Conservation (phyloP, 2,329 filamentous ascomycete genomes). For the Fusarium temperatum region DNA sequence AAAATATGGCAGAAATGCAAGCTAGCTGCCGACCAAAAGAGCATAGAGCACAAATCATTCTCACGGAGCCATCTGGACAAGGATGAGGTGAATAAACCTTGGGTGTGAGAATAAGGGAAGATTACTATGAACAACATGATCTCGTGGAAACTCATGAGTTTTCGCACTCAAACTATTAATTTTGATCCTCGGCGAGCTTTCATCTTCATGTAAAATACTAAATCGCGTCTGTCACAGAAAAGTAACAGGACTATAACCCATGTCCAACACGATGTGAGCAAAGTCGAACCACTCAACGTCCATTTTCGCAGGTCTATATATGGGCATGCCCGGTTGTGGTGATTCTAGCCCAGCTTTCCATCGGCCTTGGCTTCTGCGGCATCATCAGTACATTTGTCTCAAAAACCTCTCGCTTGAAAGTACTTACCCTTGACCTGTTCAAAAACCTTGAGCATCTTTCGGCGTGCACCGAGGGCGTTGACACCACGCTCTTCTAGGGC, state of each 20-base stretch:
- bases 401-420: background rate
- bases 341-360: slow-evolving; percentile 68
- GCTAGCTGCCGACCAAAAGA: background rate
- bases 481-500: slow-evolving; percentile 92
- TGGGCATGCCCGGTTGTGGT: slow-evolving; percentile 17
- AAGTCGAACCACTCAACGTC: slow-evolving; percentile 2
- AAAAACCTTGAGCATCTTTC: slow-evolving; percentile 99
- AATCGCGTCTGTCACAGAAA: slow-evolving; percentile 3
- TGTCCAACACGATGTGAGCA: slow-evolving; percentile 1
- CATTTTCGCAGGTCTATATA: slow-evolving; percentile 9
- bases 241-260: slow-evolving; percentile 7
- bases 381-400: slow-evolving; percentile 28
- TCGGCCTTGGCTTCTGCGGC: slow-evolving; percentile 74
- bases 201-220: background rate
- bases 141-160: slow-evolving; percentile 9
- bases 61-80: background rate
- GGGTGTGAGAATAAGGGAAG: slow-evolving; percentile 4
- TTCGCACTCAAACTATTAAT: slow-evolving; percentile 20
- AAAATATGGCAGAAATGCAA: background rate
- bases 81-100: background rate
- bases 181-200: slow-evolving; percentile 9
- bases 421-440: slow-evolving; percentile 85
- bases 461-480: slow-evolving; percentile 90
- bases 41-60: background rate
- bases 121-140: slow-evolving; percentile 27